Conservation (phyloP, 169 alveolate genomes). For the Babesia caballi region DNA sequence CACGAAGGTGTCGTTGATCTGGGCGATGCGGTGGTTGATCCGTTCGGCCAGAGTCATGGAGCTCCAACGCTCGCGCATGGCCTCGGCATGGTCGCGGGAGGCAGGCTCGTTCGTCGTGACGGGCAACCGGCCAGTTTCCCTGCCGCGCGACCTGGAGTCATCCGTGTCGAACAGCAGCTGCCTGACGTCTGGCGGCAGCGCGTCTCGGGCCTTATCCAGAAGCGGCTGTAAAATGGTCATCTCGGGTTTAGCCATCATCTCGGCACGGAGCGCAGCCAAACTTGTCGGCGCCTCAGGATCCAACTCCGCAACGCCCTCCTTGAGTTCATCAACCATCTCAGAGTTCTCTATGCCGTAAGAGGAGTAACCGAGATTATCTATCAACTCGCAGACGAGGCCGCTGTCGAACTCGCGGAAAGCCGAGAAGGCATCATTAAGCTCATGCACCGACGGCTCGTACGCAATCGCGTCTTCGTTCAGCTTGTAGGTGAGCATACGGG, state of each 20-base stretch:
- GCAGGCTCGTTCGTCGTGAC: not conserved
- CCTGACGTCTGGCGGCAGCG: constrained; percentile 1
- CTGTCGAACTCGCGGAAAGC: constrained; percentile 42
- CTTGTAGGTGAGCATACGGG: constrained; percentile 37
- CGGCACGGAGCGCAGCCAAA: not conserved
- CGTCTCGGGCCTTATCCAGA: not conserved
- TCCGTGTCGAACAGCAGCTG: constrained; percentile 4
- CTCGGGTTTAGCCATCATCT: constrained; percentile 13
- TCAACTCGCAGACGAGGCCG: constrained; percentile 13
- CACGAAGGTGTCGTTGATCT: constrained; percentile 44
- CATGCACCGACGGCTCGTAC: constrained; percentile 47
- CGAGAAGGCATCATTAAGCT: constrained; percentile 36
- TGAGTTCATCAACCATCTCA: constrained; percentile 15
- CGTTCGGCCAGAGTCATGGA: constrained; percentile 39
- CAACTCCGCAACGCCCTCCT: not conserved
- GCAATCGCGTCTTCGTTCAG: constrained; percentile 23
- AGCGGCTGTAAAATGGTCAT: not conserved
- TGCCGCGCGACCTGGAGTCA: not conserved
- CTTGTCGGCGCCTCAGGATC: not conserved
- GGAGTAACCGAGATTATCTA: constrained; percentile 6
- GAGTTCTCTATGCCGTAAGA: constrained; percentile 24
- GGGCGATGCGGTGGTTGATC: constrained; percentile 15
- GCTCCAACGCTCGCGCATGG: constrained; percentile 25
- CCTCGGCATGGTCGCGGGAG: not conserved
- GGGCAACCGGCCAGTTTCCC: not conserved